Evolutionary conservation across 495 filamentous ascomycete species (phyloP), one percentile per base, ranked within the genome.

Genomic region (Aspergillus mulundensis): DNA sequence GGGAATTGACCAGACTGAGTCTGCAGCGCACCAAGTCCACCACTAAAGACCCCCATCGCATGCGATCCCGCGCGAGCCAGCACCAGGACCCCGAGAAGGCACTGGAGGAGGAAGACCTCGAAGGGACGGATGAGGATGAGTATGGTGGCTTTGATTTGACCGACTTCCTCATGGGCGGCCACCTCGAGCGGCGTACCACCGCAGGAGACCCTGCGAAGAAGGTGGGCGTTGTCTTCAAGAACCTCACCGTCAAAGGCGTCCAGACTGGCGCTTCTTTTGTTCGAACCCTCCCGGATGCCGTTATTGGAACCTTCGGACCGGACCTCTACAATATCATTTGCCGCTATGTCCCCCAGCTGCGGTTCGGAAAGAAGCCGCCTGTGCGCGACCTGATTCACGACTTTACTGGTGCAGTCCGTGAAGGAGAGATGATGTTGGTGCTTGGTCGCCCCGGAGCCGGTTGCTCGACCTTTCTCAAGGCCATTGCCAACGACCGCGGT

Each of bases 391-490:
- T 95, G 45, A 83, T 93, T 52, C 70, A 89, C 63, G 86, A 91
- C 61, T 91, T 92, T 63, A 86, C 79, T 25, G 90, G 90, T n/a
- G 77, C 87, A 8, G 83, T 94, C 11, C 77, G 84, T 0, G 87
- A 90, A 64, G 88, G 90, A 47, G 84, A 87, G 65, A 91, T 92
- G 84, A 87, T 94, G 82, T 77, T 95, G 8, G 89, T 95, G 8
- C 76, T 94, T 0, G 90, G 90, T 1, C 77, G 87, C 20, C 90
- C 90, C 0, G 90, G 90, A 7, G 81, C 85, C 16, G 90, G 90
- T 7, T 94, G 90, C 66, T 85, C 81, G 24, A 91, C 90, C 1
- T 90, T 94, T 55, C 77, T 95, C 41, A 89, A 88, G 62, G 83
- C 84, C 0, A 82, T 92, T 52, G 80, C 87, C 48, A 93, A 93